These are phyloP conservation scores for Curvularia hawaiiensis DNA, from an alignment of 2,329 filamentous ascomycete genomes.

Conservation along the genomic window DNA sequence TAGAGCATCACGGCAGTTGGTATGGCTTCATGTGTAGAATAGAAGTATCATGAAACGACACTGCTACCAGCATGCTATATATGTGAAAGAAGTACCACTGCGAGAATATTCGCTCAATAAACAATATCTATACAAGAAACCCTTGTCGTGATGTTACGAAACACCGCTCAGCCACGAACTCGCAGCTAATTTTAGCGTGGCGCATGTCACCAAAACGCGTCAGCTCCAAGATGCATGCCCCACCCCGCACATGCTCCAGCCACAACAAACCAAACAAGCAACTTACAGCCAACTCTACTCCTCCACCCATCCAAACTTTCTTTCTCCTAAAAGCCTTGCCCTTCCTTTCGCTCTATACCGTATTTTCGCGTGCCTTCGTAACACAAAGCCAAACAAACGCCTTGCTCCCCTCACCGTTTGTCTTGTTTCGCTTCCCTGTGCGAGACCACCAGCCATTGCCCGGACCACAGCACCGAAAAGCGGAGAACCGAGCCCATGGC, in stretches of 20 bases:
- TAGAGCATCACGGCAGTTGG: not conserved
- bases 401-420: too few species aligned
- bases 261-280: constrained; percentile 4
- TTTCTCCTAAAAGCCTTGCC: not conserved
- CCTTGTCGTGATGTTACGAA: not conserved
- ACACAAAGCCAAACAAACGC: too few species aligned
- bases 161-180: constrained; percentile 14
- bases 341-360: not conserved
- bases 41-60: not conserved
- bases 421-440: not conserved
- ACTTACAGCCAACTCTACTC: not conserved
- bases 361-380: not conserved
- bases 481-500: constrained; percentile 23
- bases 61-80: not conserved
- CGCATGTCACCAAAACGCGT: constrained; percentile 29
- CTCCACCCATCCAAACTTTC: not conserved
- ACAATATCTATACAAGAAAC: not conserved
- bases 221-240: constrained; percentile 1
- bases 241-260: constrained; percentile 13
- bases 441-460: not conserved
- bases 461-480: not conserved
- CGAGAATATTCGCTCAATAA: not conserved
- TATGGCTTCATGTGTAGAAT: not conserved
- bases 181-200: constrained; percentile 30
- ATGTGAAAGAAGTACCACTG: not conserved